Evolutionary conservation across 2,329 filamentous ascomycete species (phyloP), one percentile per base, ranked within the genome.

Genomic region (Beauveria bassiana): DNA sequence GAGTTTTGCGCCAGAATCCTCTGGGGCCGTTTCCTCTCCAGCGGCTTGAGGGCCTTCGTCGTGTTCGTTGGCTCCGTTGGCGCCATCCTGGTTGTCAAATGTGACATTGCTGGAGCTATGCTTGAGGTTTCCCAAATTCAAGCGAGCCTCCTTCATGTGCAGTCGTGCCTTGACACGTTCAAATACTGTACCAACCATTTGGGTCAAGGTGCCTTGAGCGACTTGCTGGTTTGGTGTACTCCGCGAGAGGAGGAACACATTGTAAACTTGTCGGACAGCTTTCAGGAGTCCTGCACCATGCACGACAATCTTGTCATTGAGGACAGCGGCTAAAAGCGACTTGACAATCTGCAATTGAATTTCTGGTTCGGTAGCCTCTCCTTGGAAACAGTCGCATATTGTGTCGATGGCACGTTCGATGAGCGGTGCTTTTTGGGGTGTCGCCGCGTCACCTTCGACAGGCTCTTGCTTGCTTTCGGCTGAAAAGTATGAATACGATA

Each of bases 181-280:
- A 69, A 99, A 99, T 3, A 99, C 95, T 1, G 93, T 98, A 66
- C 93, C 93, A 45, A 98, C 91, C 95, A 99, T 99, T 76, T 99
- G 95, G 3, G 93, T 96, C 70, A 99, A 79, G 4, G 95, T 97
- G 3, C 95, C 95, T 73, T 99, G 96, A 1, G 96, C 96, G 55
- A 98, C 91, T 74, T 96, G 93, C 78, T 99, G 95, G 72, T 98
- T 99, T 61, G 91, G 86, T 65, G 89, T 96, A 65, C 88, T 96
- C 71, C 95, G 92, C 66, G 93, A 98, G 56, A 98, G 85, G 63
- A 99, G 81, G 74, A 99, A 99, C 68, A 99, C 96, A 78, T 99
- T 99, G 81, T 99, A 99, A 62, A 97, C 96, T 75, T 98, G 91
- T 68, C 95, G 89, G 66, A 99, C 92, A 60, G 95, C 93, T 78